Conservation (phyloP, 805 yeast species). For the Candida dendrica region DNA sequence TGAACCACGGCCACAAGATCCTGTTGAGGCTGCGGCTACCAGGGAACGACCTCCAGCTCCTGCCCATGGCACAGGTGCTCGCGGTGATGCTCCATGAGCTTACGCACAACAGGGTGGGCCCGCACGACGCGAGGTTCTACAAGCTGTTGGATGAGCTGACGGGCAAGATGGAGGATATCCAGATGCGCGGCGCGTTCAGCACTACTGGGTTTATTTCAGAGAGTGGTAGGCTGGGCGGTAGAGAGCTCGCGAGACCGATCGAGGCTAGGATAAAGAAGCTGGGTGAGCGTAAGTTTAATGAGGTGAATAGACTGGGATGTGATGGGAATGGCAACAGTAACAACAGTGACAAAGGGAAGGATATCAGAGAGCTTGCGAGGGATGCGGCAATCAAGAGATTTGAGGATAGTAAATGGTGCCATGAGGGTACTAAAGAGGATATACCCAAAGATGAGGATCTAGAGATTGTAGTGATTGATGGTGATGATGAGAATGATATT, state of each 20-base stretch:
- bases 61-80: constrained; percentile 57
- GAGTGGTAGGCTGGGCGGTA: constrained; percentile 38
- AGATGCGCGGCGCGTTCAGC: constrained; percentile 24
- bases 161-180: constrained; percentile 28
- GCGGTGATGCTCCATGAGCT: constrained; percentile 89
- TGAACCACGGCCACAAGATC: constrained; percentile 69
- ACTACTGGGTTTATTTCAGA: constrained; percentile 28
- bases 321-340: too few species aligned
- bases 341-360: constrained; percentile 3
- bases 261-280: constrained; percentile 35
- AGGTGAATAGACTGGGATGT: constrained; percentile 10
- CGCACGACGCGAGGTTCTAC: constrained; percentile 74
- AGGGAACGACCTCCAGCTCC: constrained; percentile 42
- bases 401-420: constrained; percentile 46
- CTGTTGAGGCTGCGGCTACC: constrained; percentile 63
- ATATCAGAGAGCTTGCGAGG: constrained; percentile 38
- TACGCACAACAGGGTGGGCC: constrained; percentile 71
- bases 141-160: constrained; percentile 51
- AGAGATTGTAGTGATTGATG: constrained; percentile 25
- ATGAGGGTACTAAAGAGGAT: constrained; percentile 20
- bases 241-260: constrained; percentile 17
- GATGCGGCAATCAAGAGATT: constrained; percentile 60
- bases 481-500: constrained; percentile 6
- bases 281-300: constrained; percentile 19
- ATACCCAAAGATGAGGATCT: constrained; percentile 41